A percentile compares a stretch with the other conserved stretches of the same genome.
These are phyloP conservation scores for Petunia secreta DNA, from an alignment of 257 asterid species.

Conservation along the genomic window DNA sequence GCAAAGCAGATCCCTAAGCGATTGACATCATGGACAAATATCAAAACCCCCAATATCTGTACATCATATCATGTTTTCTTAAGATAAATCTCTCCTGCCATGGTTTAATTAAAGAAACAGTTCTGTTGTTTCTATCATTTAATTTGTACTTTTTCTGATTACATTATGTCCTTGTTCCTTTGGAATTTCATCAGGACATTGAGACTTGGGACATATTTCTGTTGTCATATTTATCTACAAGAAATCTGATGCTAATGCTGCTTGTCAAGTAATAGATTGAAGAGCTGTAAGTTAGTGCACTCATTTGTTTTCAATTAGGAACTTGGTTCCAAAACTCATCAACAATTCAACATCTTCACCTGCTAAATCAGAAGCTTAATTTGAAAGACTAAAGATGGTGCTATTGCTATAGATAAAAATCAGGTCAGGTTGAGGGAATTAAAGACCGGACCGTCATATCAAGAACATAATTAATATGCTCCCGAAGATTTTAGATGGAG, in stretches of 20 bases:
- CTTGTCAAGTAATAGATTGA: no score
- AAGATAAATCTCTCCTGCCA: constrained; percentile 35
- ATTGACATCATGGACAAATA: constrained; percentile 22
- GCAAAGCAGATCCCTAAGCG: constrained; percentile 70
- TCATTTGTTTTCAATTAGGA: no score
- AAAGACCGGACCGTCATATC: no score
- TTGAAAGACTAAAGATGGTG: no score
- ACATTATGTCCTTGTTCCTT: constrained; percentile 28
- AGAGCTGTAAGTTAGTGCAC: no score
- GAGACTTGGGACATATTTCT: no score
- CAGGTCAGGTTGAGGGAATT: no score
- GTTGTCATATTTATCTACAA: no score
- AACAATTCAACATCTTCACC: background rate
- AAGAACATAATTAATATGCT: no score
- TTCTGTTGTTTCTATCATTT: constrained; percentile 25
- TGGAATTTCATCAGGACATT: background rate
- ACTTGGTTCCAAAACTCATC: background rate
- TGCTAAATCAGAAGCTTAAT: background rate
- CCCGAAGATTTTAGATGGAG: no score
- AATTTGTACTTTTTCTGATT: constrained; percentile 29
- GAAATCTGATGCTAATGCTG: no score
- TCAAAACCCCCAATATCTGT: constrained; percentile 39
- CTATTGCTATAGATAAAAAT: no score
- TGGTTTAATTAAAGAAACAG: background rate
- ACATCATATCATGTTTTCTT: constrained; percentile 43